Evolutionary conservation across 495 filamentous ascomycete species (phyloP), one percentile per base, ranked within the genome.

Genomic region (Neurospora sp.): DNA sequence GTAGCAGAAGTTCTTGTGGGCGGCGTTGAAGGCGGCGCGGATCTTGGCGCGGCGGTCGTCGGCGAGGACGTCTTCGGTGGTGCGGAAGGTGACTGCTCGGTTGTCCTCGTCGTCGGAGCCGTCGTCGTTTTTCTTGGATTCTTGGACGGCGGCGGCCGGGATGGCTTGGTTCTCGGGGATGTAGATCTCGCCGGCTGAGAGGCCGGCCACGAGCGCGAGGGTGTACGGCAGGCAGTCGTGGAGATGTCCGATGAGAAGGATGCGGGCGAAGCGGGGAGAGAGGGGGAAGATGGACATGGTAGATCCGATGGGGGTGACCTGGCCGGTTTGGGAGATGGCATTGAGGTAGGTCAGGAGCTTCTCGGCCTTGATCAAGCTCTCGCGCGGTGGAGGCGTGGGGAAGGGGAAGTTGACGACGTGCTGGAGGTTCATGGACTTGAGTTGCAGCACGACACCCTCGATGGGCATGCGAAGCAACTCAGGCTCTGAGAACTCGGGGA

Each of bases 341-440:
- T 90, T 89, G 10, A 95, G 85, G 77, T 94, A 92, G 49, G 87
- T 89, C 10, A 97, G 84, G 8, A 98, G 86, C 77, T 91, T 95
- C 80, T 98, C 96, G 23, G 96, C 94, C 77, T 92, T 95, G 66
- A 88, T 87, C 1, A 99, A 86, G 74, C 90, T 93, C 74, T 91
- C 85, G 16, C 91, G 90, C 75, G 94, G 92, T 23, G 96, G 96
- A 8, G 93, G 90, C 4, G 96, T 97, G 9, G 96, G 96, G 80
- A 98, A 99, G n/a, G 96, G 96, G 80, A 99, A 99, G 78, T 95
- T 97, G 78, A 91, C 89, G 3, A 98, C 92, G 72, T 94, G 91
- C 75, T 95, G 92, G 31, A 98, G 86, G 73, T 93, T 93, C 93
- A 98, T 97, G 75, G 91, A 90, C 84, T 98, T 98, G 78, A 99